Evolutionary conservation across 1,284 basidiomycete species (phyloP).

Genomic region (Trametes polyzona): DNA sequence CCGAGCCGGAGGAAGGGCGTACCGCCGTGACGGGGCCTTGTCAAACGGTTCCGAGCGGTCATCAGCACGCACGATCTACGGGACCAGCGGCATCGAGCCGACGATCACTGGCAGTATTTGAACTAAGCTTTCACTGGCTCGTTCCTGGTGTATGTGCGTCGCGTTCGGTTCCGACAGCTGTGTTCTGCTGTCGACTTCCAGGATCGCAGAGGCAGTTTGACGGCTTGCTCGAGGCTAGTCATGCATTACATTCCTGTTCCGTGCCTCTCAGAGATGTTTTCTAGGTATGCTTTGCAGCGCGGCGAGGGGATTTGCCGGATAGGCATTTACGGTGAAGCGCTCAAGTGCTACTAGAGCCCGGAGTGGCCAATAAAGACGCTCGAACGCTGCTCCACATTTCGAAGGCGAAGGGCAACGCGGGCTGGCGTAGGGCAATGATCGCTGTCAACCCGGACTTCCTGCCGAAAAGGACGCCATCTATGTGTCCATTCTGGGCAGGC

Average conservation of each 20-base stretch:
- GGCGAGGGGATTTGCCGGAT: no score
- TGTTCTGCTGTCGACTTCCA: no score
- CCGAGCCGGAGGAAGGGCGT: neutral
- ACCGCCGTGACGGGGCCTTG: neutral
- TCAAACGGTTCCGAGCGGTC: neutral
- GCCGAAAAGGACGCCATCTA: neutral
- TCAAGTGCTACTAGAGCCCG: no score
- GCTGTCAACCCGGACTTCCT: slow-evolving; percentile 2
- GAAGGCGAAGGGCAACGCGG: neutral
- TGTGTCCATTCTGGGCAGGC: neutral
- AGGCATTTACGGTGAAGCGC: no score
- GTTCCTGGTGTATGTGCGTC: neutral
- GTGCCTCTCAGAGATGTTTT: no score
- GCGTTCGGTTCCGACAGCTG: neutral
- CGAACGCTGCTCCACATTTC: neutral
- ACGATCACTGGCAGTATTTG: neutral
- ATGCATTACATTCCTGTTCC: no score
- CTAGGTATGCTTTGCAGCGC: no score
- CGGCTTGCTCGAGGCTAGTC: no score
- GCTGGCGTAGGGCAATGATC: neutral
- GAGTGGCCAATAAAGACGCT: neutral
- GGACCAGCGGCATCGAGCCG: neutral
- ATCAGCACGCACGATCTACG: neutral
- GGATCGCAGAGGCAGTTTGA: no score
- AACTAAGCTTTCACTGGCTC: neutral